Conservation (phyloP, 176 grass and related monocot genomes). For the Microstegium vimineum region DNA sequence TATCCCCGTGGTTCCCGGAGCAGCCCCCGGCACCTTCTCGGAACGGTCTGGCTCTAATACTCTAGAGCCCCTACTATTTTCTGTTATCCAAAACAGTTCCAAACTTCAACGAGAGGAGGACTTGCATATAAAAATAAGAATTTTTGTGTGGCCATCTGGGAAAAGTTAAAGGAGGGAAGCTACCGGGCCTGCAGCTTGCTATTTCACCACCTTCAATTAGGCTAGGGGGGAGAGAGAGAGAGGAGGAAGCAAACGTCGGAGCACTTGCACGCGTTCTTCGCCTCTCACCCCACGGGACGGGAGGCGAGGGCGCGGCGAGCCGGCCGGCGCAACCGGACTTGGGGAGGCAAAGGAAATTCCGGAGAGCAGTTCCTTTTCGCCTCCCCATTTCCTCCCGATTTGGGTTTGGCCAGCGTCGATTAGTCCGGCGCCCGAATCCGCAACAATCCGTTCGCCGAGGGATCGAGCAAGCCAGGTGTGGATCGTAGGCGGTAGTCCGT, state of each 20-base stretch:
- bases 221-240: not conserved
- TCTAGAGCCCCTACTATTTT: accelerated
- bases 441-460: not conserved
- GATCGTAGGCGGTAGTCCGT: not conserved
- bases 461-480: not conserved
- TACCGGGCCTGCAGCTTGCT: not conserved
- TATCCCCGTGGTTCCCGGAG: constrained; percentile 9
- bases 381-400: constrained; percentile 20
- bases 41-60: not conserved
- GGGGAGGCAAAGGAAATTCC: constrained; percentile 10
- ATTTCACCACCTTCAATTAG: constrained; percentile 2
- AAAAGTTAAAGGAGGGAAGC: not conserved
- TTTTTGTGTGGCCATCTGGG: accelerated
- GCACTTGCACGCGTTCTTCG: constrained; percentile 24
- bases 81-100: accelerated
- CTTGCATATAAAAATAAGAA: accelerated
- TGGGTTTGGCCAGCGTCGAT: not conserved
- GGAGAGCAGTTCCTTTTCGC: not conserved
- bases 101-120: not conserved
- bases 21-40: not conserved
- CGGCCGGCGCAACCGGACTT: not conserved
- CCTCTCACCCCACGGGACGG: constrained; percentile 31
- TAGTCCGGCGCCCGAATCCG: not conserved
- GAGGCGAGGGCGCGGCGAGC: constrained; percentile 14
- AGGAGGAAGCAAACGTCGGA: not conserved